Percentiles rank a stretch among this genome's conserved stretches.
These are phyloP conservation scores for Picea engelmannii DNA, from an alignment of 83 land plant species.

Conservation along the genomic window DNA sequence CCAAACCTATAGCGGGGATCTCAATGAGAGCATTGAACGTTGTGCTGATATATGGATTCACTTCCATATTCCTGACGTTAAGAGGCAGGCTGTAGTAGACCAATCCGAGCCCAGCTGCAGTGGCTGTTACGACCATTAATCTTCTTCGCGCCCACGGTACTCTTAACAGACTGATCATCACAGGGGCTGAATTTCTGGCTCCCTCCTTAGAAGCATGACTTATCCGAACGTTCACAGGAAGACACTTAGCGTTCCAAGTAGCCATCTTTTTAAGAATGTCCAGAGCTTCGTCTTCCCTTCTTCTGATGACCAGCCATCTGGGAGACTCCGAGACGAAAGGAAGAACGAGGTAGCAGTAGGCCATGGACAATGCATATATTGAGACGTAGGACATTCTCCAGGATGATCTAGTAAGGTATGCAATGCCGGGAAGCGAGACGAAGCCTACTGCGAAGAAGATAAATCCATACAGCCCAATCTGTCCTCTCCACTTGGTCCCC, in stretches of 20 bases:
- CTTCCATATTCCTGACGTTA: constrained; percentile 32
- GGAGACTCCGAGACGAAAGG: constrained; percentile 50
- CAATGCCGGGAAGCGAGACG: constrained; percentile 44
- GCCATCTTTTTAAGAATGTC: constrained; percentile 6
- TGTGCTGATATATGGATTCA: constrained; percentile 31
- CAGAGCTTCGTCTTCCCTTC: constrained; percentile 34
- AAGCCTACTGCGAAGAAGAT: constrained; percentile 45
- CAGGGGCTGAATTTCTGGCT: too few relatives aligned
- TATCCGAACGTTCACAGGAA: background rate
- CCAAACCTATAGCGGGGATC: constrained; percentile 35
- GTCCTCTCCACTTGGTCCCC: background rate
- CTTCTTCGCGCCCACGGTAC: constrained; percentile 22
- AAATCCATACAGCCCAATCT: too few relatives aligned
- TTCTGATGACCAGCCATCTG: constrained; percentile 42
- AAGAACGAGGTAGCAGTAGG: constrained; percentile 33
- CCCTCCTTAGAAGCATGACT: constrained; percentile 1
- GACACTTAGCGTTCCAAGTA: background rate
- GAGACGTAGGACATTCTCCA: constrained; percentile 49
- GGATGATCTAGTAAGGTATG: constrained; percentile 28
- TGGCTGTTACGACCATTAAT: constrained; percentile 20
- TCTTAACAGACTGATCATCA: constrained; percentile 13
- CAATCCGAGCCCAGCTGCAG: constrained; percentile 35
- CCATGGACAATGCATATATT: constrained; percentile 31
- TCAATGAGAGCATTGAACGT: constrained; percentile 45
- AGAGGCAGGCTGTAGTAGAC: constrained; percentile 58